A percentile compares a stretch with the other conserved stretches of the same genome.
phyloP scores from a whole-genome alignment of 2,329 filamentous ascomycete species.

The Penicillium sp. region DNA sequence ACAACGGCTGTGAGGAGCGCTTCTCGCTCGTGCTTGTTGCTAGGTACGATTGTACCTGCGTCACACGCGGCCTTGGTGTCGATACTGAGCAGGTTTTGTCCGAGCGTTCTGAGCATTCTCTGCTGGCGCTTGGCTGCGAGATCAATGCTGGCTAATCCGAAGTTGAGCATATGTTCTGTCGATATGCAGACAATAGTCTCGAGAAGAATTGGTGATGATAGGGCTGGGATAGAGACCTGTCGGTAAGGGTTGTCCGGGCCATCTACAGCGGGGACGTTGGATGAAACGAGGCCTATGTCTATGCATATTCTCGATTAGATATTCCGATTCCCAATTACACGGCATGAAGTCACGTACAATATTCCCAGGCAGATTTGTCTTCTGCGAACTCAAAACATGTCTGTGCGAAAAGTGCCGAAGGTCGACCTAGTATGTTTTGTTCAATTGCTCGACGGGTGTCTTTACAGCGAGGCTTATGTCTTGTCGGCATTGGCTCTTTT shows the following conservation, averaged over 20 bases:
- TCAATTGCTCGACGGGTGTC: background rate
- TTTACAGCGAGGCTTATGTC: slow-evolving; percentile 18
- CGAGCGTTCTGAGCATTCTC: slow-evolving; percentile 23
- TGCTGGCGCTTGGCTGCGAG: slow-evolving; percentile 23
- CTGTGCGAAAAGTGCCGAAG: slow-evolving; percentile 7
- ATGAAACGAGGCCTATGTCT: slow-evolving; percentile 27
- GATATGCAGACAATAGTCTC: slow-evolving; percentile 28
- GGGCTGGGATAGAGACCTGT: slow-evolving; percentile 21
- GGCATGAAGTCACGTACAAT: slow-evolving; percentile 14
- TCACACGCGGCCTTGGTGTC: background rate
- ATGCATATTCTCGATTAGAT: background rate
- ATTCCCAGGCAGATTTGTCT: slow-evolving; percentile 25
- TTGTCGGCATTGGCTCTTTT: slow-evolving; percentile 13
- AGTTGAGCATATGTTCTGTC: slow-evolving; percentile 29
- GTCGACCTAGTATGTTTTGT: background rate
- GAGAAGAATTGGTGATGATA: slow-evolving; percentile 24
- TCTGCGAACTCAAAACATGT: slow-evolving; percentile 17
- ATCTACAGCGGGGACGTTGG: slow-evolving; percentile 25
- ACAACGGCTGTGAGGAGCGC: slow-evolving; percentile 23
- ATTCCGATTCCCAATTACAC: background rate
- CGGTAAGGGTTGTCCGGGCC: slow-evolving; percentile 27
- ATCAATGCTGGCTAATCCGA: slow-evolving; percentile 21
- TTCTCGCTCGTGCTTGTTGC: slow-evolving; percentile 16
- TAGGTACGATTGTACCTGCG: background rate
- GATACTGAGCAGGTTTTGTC: slow-evolving; percentile 18